A percentile compares a stretch with the other conserved stretches of the same genome.
Evolutionary conservation across 169 alveolate genomes (phyloP).

Genomic region (Pseudocohnilembus persalinus): DNA sequence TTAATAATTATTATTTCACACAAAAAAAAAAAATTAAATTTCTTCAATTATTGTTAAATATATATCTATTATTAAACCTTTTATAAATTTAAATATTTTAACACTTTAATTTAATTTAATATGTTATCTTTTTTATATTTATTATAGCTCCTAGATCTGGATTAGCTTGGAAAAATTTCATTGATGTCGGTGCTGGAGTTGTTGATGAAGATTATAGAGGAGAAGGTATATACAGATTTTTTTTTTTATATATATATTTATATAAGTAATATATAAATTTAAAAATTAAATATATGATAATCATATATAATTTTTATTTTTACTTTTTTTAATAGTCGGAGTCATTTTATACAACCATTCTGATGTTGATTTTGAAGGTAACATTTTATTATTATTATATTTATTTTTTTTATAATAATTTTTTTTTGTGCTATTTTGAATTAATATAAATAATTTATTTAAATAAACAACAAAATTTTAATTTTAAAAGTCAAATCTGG

Average conservation of each 20-base stretch:
- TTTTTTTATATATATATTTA: too few relatives aligned
- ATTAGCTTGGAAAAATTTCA: conserved; percentile 70
- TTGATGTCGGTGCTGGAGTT: conserved; percentile 86
- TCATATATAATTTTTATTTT: too few relatives aligned
- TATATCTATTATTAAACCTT: neutral
- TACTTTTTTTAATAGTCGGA: neutral
- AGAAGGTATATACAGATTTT: too few relatives aligned
- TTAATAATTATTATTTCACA: too few relatives aligned
- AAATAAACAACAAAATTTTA: too few relatives aligned
- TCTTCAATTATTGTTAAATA: too few relatives aligned
- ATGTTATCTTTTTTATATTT: too few relatives aligned
- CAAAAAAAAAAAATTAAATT: too few relatives aligned
- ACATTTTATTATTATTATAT: conserved; percentile 11
- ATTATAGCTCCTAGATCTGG: conserved; percentile 81
- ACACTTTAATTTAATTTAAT: too few relatives aligned
- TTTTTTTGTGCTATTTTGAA: conserved; percentile 37
- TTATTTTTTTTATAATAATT: neutral
- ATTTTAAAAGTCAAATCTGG: conserved; percentile 55
- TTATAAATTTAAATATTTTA: too few relatives aligned
- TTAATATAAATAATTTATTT: conserved; percentile 6
- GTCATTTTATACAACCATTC: conserved; percentile 61
- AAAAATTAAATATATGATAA: too few relatives aligned
- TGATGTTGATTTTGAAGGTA: conserved; percentile 32
- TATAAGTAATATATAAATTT: too few relatives aligned
- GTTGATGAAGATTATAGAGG: conserved; percentile 85